phyloP scores from a whole-genome alignment of 169 alveolate species.

The Plasmodium chabaudi region DNA sequence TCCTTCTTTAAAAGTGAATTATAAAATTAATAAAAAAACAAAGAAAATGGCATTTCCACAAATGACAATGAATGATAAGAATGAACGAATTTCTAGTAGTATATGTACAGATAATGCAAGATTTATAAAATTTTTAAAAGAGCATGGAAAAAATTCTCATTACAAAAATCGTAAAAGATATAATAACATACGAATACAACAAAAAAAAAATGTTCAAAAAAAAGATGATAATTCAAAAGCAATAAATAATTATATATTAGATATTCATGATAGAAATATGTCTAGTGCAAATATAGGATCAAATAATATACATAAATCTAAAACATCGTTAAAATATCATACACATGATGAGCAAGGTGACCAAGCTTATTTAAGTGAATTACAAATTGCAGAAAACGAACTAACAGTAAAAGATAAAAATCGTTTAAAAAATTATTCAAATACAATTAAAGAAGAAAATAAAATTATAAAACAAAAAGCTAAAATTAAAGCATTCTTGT shows the following conservation, averaged over 20 bases:
- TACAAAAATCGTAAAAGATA: conserved; percentile 49
- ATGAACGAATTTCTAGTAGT: conserved; percentile 36
- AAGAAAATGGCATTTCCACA: conserved; percentile 24
- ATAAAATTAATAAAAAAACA: conserved; percentile 65
- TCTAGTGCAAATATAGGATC: conserved; percentile 22
- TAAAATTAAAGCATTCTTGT: conserved; percentile 11
- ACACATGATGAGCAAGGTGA: conserved; percentile 6
- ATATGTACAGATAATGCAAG: conserved; percentile 69
- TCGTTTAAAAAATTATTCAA: conserved; percentile 38
- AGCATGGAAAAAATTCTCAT: conserved; percentile 25
- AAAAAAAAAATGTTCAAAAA: conserved; percentile 28
- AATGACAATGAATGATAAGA: conserved; percentile 28
- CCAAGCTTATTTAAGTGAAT: conserved; percentile 1
- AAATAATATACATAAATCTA: conserved; percentile 33
- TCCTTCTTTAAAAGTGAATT: conserved; percentile 58
- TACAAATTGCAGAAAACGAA: conserved; percentile 19
- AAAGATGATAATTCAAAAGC: conserved; percentile 27
- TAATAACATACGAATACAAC: conserved; percentile 4
- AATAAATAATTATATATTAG: conserved; percentile 36
- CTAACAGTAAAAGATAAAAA: conserved; percentile 4
- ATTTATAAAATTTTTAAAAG: conserved; percentile 50
- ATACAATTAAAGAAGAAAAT: conserved; percentile 16
- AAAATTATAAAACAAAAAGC: conserved; percentile 20
- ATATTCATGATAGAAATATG: conserved; percentile 41
- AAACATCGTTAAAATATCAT: conserved; percentile 6